phyloP scores from a whole-genome alignment of 2,329 filamentous ascomycete species.

The Phyllosticta capitalensis region DNA sequence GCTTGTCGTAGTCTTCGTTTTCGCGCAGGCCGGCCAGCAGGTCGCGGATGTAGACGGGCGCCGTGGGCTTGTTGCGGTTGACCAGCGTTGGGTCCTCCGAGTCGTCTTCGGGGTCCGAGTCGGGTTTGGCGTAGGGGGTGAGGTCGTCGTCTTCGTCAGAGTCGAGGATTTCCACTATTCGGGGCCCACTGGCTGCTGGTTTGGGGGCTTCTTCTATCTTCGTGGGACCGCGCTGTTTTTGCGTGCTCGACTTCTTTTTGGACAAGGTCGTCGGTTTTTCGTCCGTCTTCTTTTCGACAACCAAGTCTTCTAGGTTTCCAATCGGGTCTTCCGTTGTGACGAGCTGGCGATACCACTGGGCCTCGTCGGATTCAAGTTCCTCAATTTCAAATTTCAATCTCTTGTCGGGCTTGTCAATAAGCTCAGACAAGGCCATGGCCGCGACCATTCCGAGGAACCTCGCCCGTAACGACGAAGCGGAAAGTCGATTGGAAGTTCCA shows the following conservation, averaged over 20 bases:
- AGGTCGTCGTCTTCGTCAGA: conserved; percentile 52
- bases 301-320: conserved; percentile 31
- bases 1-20: conserved; percentile 73
- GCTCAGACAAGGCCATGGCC: conserved; percentile 58
- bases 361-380: conserved; percentile 64
- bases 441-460: conserved; percentile 83
- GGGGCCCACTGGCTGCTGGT: conserved; percentile 27
- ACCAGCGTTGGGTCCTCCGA: conserved; percentile 88
- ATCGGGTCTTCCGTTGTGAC: conserved; percentile 52
- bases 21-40: conserved; percentile 71
- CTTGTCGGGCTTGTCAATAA: conserved; percentile 59
- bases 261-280: conserved; percentile 6
- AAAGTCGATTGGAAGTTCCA: conserved; percentile 75
- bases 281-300: conserved; percentile 7
- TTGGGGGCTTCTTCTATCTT: neutral
- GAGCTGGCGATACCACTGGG: conserved; percentile 63
- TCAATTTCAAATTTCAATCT: conserved; percentile 77
- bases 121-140: conserved; percentile 71
- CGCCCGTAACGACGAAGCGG: conserved; percentile 62
- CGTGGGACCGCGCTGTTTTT: neutral
- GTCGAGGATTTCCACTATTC: conserved; percentile 44
- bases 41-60: conserved; percentile 86
- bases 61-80: conserved; percentile 68
- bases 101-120: conserved; percentile 81
- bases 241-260: neutral